A percentile compares a stretch with the other conserved stretches of the same genome.
Conservation (phyloP, 805 yeast species). For the Diddensiella transvaalensis region DNA sequence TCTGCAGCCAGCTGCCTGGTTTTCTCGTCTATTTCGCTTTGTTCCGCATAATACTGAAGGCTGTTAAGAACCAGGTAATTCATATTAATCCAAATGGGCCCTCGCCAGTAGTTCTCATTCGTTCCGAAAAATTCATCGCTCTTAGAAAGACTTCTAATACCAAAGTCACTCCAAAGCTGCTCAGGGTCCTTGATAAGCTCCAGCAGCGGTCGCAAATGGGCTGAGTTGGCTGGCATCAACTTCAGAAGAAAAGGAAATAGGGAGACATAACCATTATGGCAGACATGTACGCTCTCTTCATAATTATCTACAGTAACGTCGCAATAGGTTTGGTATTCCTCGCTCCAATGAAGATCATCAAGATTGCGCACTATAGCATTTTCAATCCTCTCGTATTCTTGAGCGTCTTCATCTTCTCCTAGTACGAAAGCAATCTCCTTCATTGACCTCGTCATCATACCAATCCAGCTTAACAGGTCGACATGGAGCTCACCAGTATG, state of each 20-base stretch:
- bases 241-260: slow-evolving; percentile 79
- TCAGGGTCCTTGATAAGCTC: slow-evolving; percentile 62
- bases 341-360: slow-evolving; percentile 78
- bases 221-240: slow-evolving; percentile 49
- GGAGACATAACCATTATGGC: slow-evolving; percentile 86
- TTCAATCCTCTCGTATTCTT: slow-evolving; percentile 51
- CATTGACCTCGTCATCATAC: slow-evolving; percentile 84
- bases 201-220: slow-evolving; percentile 50
- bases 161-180: slow-evolving; percentile 72
- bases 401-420: slow-evolving; percentile 55
- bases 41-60: slow-evolving; percentile 49
- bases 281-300: slow-evolving; percentile 63
- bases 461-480: slow-evolving; percentile 89
- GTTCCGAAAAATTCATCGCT: slow-evolving; percentile 61
- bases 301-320: slow-evolving; percentile 75
- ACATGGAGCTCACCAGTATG: slow-evolving; percentile 89
- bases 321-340: slow-evolving; percentile 63
- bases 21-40: slow-evolving; percentile 33
- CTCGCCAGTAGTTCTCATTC: slow-evolving; percentile 94
- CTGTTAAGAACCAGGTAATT: slow-evolving; percentile 79
- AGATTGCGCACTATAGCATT: slow-evolving; percentile 58
- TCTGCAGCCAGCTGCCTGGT: slow-evolving; percentile 41
- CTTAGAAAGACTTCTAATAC: slow-evolving; percentile 77
- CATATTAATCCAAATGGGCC: slow-evolving; percentile 89
- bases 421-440: slow-evolving; percentile 63